Conservation (phyloP, 2,329 filamentous ascomycete species). For the Xylariaceae sp. region DNA sequence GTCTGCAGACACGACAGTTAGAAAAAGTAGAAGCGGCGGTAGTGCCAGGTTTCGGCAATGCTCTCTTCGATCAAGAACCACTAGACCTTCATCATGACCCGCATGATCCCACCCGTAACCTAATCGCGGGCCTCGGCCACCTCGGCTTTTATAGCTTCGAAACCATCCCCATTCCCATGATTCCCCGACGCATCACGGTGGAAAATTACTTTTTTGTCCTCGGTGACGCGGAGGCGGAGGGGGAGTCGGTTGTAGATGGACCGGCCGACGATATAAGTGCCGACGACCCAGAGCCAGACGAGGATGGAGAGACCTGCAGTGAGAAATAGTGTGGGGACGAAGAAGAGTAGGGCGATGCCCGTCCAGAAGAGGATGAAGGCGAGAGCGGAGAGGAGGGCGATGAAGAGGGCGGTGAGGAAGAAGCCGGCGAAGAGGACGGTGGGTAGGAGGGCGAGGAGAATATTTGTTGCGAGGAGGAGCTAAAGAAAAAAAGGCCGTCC, state of each 20-base stretch:
- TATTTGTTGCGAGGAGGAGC: constrained; percentile 63
- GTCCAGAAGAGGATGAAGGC: constrained; percentile 64
- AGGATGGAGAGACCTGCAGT: constrained; percentile 57
- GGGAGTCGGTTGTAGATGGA: constrained; percentile 38
- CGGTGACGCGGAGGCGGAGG: constrained; percentile 13
- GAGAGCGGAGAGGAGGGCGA: constrained; percentile 57
- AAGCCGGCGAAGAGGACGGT: constrained; percentile 64
- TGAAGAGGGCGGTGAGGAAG: constrained; percentile 53
- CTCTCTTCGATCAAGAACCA: constrained; percentile 9
- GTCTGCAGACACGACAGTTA: background rate
- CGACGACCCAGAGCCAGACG: constrained; percentile 62
- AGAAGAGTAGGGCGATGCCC: constrained; percentile 58
- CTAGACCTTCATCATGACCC: constrained; percentile 21
- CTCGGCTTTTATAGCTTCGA: constrained; percentile 23
- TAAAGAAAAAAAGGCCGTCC: constrained; percentile 47
- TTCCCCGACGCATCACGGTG: constrained; percentile 12
- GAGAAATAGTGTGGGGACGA: constrained; percentile 63
- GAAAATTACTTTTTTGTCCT: constrained; percentile 25
- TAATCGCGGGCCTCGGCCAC: constrained; percentile 27
- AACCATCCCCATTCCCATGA: background rate
- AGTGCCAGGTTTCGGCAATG: constrained; percentile 3
- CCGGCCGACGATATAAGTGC: constrained; percentile 47
- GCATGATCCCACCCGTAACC: constrained; percentile 25
- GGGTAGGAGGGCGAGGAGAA: constrained; percentile 60
- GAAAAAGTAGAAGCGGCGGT: constrained; percentile 1